Conservation (phyloP, 1,284 basidiomycete species). For the Abortiporus biennis region DNA sequence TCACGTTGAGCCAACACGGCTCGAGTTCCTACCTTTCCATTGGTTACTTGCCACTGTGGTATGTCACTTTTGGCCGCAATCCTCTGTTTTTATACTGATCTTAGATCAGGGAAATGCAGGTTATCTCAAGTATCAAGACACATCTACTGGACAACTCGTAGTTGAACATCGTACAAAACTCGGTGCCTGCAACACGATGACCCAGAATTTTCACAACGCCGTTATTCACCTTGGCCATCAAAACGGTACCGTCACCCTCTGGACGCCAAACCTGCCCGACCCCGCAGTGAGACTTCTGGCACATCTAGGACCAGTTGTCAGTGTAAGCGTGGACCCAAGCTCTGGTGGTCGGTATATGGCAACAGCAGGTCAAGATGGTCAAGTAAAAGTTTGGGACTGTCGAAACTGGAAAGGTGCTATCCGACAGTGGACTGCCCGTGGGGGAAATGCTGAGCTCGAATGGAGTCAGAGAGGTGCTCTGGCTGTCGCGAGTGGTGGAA, state of each 20-base stretch:
- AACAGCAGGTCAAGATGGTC: conserved; percentile 84
- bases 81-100: conserved; percentile 4
- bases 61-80: conserved; percentile 24
- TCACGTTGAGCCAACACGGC: conserved; percentile 86
- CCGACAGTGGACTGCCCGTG: conserved; percentile 73
- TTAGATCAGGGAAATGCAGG: conserved; percentile 72
- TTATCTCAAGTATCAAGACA: conserved; percentile 96
- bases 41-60: conserved; percentile 88
- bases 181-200: conserved; percentile 82
- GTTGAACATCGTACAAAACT: conserved; percentile 89
- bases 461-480: conserved; percentile 84
- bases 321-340: conserved; percentile 80
- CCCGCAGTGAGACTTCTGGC: conserved; percentile 91
- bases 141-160: conserved; percentile 86
- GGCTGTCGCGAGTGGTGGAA: conserved; percentile 76
- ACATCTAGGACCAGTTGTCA: conserved; percentile 84
- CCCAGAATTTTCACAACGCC: conserved; percentile 89
- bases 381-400: conserved; percentile 94
- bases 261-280: conserved; percentile 92
- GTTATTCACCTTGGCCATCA: conserved; percentile 93
- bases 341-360: conserved; percentile 87
- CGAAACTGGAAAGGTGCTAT: conserved; percentile 90
- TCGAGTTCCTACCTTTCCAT: conserved; percentile 95
- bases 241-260: conserved; percentile 89
- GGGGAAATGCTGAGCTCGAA: conserved; percentile 56